A percentile compares a stretch with the other conserved stretches of the same genome.
These are phyloP conservation scores for Penicillium olsonii DNA, from an alignment of 2,329 filamentous ascomycete genomes.

Conservation along the genomic window DNA sequence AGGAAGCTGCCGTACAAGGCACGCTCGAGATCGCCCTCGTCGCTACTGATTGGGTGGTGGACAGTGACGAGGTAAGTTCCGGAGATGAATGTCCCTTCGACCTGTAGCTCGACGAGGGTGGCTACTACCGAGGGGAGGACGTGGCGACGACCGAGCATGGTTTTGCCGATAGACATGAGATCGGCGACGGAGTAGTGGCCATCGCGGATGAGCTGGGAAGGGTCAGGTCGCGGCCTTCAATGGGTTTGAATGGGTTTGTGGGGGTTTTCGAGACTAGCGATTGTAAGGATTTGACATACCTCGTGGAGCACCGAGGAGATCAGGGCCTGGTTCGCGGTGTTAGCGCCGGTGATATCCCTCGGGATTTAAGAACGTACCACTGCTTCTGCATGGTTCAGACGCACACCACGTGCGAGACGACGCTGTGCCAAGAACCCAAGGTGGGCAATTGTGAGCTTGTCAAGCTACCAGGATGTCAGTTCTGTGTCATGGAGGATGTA, in stretches of 20 bases:
- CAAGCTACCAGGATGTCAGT: constrained; percentile 61
- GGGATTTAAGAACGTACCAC: constrained; percentile 55
- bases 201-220: constrained; percentile 80
- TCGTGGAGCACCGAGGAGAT: constrained; percentile 91
- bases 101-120: constrained; percentile 81
- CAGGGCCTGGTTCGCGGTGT: constrained; percentile 30
- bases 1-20: constrained; percentile 91
- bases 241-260: background rate
- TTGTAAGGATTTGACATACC: constrained; percentile 43
- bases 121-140: constrained; percentile 79
- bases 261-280: background rate
- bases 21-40: constrained; percentile 82
- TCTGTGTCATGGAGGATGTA: background rate
- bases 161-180: constrained; percentile 87
- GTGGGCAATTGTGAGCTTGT: constrained; percentile 93
- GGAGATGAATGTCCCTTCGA: constrained; percentile 88
- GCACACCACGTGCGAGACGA: constrained; percentile 81
- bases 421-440: constrained; percentile 84
- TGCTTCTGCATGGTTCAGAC: constrained; percentile 87
- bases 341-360: background rate
- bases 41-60: constrained; percentile 80
- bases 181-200: constrained; percentile 88
- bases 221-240: constrained; percentile 3
- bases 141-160: constrained; percentile 90
- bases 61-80: constrained; percentile 95